Percentiles rank a stretch among this genome's conserved stretches.
These are phyloP conservation scores for Corymbia calophylla DNA, from an alignment of 441 rosid species.

Conservation along the genomic window DNA sequence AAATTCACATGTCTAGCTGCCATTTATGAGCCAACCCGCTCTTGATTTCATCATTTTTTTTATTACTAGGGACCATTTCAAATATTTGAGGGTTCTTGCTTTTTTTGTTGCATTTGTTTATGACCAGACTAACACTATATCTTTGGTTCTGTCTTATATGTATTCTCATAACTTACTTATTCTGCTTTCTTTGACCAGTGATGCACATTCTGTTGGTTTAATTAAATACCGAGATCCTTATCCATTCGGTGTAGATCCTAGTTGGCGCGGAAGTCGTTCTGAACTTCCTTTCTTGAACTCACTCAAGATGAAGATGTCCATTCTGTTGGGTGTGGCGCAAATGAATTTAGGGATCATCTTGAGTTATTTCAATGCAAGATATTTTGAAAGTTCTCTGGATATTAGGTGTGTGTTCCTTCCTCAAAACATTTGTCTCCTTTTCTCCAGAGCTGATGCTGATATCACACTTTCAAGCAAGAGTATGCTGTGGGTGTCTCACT, in stretches of 20 bases:
- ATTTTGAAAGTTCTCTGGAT: conserved; percentile 67
- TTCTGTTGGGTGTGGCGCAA: conserved; percentile 81
- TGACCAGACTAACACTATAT: neutral
- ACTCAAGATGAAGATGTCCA: conserved; percentile 98
- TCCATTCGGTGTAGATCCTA: conserved; percentile 98
- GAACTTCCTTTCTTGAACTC: conserved; percentile 94
- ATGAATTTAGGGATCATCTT: conserved; percentile 85
- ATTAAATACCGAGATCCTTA: conserved; percentile 73
- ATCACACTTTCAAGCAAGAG: neutral
- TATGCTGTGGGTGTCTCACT: neutral
- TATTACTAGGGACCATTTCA: neutral
- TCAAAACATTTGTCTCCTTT: neutral
- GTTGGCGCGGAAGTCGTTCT: conserved; percentile 98
- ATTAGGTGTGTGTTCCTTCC: conserved; percentile 38
- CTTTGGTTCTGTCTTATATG: neutral
- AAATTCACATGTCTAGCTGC: neutral
- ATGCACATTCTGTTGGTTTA: conserved; percentile 66
- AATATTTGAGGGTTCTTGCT: neutral
- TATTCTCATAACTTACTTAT: neutral
- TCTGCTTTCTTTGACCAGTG: conserved; percentile 38
- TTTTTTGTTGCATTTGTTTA: neutral
- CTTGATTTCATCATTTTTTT: neutral
- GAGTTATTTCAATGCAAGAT: conserved; percentile 89
- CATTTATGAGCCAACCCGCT: neutral
- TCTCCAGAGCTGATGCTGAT: neutral